phyloP scores from a whole-genome alignment of 306 rosid species.

The Inga laurina region DNA sequence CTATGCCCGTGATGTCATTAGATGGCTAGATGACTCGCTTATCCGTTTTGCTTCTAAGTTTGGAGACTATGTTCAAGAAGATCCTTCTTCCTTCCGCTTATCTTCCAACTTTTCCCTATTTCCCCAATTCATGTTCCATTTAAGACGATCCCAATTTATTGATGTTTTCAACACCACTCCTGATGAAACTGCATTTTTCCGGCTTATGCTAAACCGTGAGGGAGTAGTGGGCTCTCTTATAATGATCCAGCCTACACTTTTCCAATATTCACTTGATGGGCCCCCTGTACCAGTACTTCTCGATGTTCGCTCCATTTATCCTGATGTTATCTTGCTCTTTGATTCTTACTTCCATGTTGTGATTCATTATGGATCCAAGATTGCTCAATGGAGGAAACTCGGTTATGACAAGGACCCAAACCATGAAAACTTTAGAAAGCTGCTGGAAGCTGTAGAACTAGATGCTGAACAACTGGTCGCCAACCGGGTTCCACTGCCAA shows the following conservation, averaged over 20 bases:
- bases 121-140: conserved; percentile 90
- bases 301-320: conserved; percentile 72
- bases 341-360: conserved; percentile 89
- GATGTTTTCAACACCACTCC: conserved; percentile 80
- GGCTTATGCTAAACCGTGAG: conserved; percentile 79
- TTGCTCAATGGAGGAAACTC: conserved; percentile 84
- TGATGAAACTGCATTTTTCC: conserved; percentile 87
- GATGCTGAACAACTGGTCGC: conserved; percentile 76
- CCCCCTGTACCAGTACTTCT: conserved; percentile 89
- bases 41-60: conserved; percentile 74
- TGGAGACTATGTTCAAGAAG: conserved; percentile 86
- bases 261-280: conserved; percentile 83
- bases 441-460: conserved; percentile 79
- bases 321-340: conserved; percentile 82
- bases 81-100: conserved; percentile 78
- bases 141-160: conserved; percentile 88
- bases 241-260: conserved; percentile 94
- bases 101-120: conserved; percentile 82
- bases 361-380: conserved; percentile 80
- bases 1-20: conserved; percentile 77
- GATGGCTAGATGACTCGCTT: conserved; percentile 86
- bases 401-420: conserved; percentile 81
- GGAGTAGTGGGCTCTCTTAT: conserved; percentile 84
- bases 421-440: conserved; percentile 79
- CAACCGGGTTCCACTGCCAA: conserved; percentile 79